Base-by-base conservation (phyloP, 805 yeast species). In the Lachancea dasiensis region DNA sequence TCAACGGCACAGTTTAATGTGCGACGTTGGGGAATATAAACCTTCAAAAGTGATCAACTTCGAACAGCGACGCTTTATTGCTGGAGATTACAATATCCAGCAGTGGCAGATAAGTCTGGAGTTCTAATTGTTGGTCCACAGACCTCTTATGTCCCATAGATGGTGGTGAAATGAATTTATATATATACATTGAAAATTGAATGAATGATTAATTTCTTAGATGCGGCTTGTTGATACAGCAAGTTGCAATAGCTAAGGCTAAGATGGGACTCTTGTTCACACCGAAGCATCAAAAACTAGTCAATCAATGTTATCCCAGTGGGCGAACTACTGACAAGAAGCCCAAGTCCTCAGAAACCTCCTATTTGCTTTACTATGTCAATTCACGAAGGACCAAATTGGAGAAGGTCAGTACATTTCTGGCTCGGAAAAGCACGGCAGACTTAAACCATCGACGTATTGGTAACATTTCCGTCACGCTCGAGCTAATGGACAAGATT, bases 261-360 rank as follows among this genome's bases (percentile, higher is more conserved):
- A 32, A 16, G 25, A 41, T 40, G 45, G 36, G 36, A 8, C 28
- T 36, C 7, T 49, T 75, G 22, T 75, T 77, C 51, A 68, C 70
- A 31, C 84, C 95, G 2, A 89, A 90, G 58, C 97, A 89, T 60
- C 97, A 89, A 61, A 79, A 85, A 54, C 70, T 89, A 52, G 84
- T 92, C 26, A 73, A 82, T 36, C 95, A 86, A 60, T 92, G 97
- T 66, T 90, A 90, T 59, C 97, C 95, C 5, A 75, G 92, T 2
- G 96, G 97, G 2, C 72, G 86, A 44, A 81, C 79, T 6, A 72
- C 73, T 5, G 97, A 89, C 54, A 89, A 89, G 64, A 81, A 82
- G 51, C 95, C 98, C 11, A 89, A 90, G 58, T 78, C 95, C 2
- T 86, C 95, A 15, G 97, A 92, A 58, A 70, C 94, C 32, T 81